A percentile compares a stretch with the other conserved stretches of the same genome.
These are phyloP conservation scores for Coemansia sp. DNA, from an alignment of 192 early-diverging fungal genomes.

Conservation along the genomic window DNA sequence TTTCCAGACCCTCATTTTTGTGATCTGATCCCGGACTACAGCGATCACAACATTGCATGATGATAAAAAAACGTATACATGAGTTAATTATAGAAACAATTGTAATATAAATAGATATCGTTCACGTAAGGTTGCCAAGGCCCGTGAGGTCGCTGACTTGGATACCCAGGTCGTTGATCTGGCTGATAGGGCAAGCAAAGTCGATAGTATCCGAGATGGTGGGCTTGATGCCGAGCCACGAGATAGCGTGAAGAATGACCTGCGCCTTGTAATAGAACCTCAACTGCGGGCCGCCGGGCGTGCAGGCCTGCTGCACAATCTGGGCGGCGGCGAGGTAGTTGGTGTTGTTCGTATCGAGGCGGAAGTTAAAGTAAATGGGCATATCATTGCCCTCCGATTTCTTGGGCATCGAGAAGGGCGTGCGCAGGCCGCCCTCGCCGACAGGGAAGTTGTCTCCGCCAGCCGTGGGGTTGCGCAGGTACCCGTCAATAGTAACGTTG, in stretches of 20 bases:
- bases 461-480: conserved; percentile 22
- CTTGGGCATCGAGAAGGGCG: conserved; percentile 52
- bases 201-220: conserved; percentile 45
- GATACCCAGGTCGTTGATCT: conserved; percentile 48
- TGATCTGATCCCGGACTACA: no score
- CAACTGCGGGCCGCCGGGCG: conserved; percentile 34
- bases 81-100: neutral
- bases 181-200: conserved; percentile 49
- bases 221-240: conserved; percentile 56
- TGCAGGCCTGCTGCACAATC: conserved; percentile 39
- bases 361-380: conserved; percentile 51
- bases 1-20: no score
- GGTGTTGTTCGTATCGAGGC: conserved; percentile 36
- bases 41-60: no score
- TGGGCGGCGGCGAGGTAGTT: conserved; percentile 40
- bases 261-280: conserved; percentile 52
- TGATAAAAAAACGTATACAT: neutral
- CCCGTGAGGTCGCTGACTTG: conserved; percentile 47
- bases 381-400: conserved; percentile 34
- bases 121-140: neutral
- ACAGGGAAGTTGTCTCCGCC: conserved; percentile 47
- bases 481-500: conserved; percentile 54
- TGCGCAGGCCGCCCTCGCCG: conserved; percentile 41
- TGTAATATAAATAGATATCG: neutral
- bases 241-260: conserved; percentile 47